These are phyloP conservation scores for Fusarium subglutinans DNA, from an alignment of 2,329 filamentous ascomycete genomes.

Conservation along the genomic window DNA sequence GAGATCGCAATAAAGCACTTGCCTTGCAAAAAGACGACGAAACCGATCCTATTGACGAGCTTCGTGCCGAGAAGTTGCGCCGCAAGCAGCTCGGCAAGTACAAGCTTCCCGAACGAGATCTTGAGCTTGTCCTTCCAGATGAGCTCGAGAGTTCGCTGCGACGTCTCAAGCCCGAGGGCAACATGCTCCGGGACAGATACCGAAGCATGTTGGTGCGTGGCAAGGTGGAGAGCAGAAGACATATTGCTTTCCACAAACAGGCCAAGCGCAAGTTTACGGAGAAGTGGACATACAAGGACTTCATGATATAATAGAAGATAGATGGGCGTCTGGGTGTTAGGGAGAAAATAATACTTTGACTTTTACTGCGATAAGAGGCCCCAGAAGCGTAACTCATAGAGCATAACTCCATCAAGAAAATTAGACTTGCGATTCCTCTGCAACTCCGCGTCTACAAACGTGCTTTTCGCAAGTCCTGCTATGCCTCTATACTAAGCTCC, in stretches of 20 bases:
- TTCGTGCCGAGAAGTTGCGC: slow-evolving; percentile 71
- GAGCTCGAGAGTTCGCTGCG: slow-evolving; percentile 84
- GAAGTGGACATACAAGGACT: slow-evolving; percentile 99
- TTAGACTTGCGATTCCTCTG: neutral
- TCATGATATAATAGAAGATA: slow-evolving; percentile 52
- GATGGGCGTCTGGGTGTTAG: slow-evolving; percentile 18
- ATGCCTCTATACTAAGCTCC: slow-evolving; percentile 1
- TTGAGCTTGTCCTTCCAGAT: slow-evolving; percentile 84
- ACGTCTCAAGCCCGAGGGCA: slow-evolving; percentile 92
- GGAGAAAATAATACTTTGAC: slow-evolving; percentile 32
- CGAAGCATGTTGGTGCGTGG: slow-evolving; percentile 87
- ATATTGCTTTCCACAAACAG: slow-evolving; percentile 83
- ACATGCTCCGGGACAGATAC: slow-evolving; percentile 90
- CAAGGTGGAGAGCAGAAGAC: slow-evolving; percentile 84
- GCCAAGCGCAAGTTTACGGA: slow-evolving; percentile 83
- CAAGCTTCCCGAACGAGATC: slow-evolving; percentile 78
- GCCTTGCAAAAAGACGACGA: slow-evolving; percentile 50
- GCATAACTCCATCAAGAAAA: neutral
- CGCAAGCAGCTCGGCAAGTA: slow-evolving; percentile 78
- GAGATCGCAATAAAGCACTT: slow-evolving; percentile 61
- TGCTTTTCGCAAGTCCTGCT: slow-evolving; percentile 4
- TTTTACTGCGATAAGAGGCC: slow-evolving; percentile 12
- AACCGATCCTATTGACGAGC: slow-evolving; percentile 63
- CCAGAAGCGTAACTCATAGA: neutral
- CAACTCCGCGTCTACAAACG: neutral